Evolutionary conservation across 2,329 filamentous ascomycete genomes (phyloP).

Genomic region (Penicillium freii): DNA sequence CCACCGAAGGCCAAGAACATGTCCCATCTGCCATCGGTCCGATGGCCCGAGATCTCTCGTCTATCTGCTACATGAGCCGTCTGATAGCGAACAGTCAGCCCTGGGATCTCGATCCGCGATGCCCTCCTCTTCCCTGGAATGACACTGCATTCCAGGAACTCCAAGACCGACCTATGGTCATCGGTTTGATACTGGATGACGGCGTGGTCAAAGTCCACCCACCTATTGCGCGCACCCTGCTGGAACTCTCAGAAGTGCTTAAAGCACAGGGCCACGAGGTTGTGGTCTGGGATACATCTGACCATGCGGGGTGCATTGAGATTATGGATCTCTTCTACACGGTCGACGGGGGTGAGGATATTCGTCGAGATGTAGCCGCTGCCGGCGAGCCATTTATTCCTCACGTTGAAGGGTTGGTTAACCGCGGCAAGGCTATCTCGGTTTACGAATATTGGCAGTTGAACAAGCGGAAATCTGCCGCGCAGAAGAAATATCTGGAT

Average conservation of each 20-base stretch:
- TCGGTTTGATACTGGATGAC: slow-evolving; percentile 54
- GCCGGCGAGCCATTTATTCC: slow-evolving; percentile 61
- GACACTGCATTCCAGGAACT: slow-evolving; percentile 44
- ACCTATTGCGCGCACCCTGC: slow-evolving; percentile 50
- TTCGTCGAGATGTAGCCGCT: slow-evolving; percentile 52
- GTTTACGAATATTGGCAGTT: slow-evolving; percentile 68
- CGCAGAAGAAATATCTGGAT: slow-evolving; percentile 57
- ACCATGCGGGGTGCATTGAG: slow-evolving; percentile 55
- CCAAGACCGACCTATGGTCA: slow-evolving; percentile 47
- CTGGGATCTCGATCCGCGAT: slow-evolving; percentile 57
- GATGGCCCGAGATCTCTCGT: slow-evolving; percentile 53
- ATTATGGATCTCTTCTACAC: slow-evolving; percentile 63
- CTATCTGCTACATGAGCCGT: slow-evolving; percentile 51
- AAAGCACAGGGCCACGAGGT: slow-evolving; percentile 54
- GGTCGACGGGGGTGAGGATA: slow-evolving; percentile 63
- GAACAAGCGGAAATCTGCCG: slow-evolving; percentile 55
- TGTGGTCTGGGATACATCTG: slow-evolving; percentile 51
- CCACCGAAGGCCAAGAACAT: slow-evolving; percentile 63
- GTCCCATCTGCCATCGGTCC: slow-evolving; percentile 63
- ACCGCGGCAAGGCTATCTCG: slow-evolving; percentile 53
- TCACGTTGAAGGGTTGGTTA: slow-evolving; percentile 58
- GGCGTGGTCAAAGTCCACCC: slow-evolving; percentile 57
- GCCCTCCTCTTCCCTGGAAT: slow-evolving; percentile 55
- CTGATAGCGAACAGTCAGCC: slow-evolving; percentile 49
- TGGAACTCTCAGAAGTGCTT: slow-evolving; percentile 38